Evolutionary conservation across 2,329 filamentous ascomycete species (phyloP).

Genomic region (Microcyclospora pomicola): DNA sequence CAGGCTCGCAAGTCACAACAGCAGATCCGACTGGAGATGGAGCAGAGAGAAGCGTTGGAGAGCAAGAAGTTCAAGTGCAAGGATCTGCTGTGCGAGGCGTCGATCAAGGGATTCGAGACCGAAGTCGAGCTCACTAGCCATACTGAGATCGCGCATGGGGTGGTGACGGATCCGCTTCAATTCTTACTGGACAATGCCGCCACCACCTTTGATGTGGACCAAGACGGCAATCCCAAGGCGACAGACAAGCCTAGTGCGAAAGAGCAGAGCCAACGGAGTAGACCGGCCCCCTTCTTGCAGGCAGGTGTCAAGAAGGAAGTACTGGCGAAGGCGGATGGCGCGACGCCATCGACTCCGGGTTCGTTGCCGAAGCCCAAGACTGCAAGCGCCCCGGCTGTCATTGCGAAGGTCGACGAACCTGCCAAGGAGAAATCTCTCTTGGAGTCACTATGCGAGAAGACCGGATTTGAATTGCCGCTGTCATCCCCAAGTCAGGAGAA

Average conservation of each 20-base stretch:
- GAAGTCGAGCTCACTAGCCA: conserved; percentile 43
- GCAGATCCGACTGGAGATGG: conserved; percentile 24
- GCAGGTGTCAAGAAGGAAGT: conserved; percentile 6
- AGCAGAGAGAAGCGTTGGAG: conserved; percentile 22
- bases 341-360: conserved; percentile 16
- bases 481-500: not conserved
- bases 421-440: conserved; percentile 17
- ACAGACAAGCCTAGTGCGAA: not conserved
- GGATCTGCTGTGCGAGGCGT: conserved; percentile 37
- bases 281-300: conserved; percentile 16
- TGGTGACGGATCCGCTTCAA: conserved; percentile 41
- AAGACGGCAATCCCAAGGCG: conserved; percentile 24
- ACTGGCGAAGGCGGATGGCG: conserved; percentile 15
- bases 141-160: conserved; percentile 38
- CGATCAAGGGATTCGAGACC: conserved; percentile 40
- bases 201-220: conserved; percentile 34
- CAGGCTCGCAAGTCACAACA: conserved; percentile 30
- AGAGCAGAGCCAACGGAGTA: conserved; percentile 19
- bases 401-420: conserved; percentile 8
- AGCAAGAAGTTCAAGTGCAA: conserved; percentile 40
- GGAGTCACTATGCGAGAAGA: conserved; percentile 18
- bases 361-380: conserved; percentile 4
- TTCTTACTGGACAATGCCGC: conserved; percentile 42
- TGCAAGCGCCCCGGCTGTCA: conserved; percentile 8
- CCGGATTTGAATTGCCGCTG: conserved; percentile 10